Conservation (phyloP, 106 monocot genomes). For the Dioscorea alata region DNA sequence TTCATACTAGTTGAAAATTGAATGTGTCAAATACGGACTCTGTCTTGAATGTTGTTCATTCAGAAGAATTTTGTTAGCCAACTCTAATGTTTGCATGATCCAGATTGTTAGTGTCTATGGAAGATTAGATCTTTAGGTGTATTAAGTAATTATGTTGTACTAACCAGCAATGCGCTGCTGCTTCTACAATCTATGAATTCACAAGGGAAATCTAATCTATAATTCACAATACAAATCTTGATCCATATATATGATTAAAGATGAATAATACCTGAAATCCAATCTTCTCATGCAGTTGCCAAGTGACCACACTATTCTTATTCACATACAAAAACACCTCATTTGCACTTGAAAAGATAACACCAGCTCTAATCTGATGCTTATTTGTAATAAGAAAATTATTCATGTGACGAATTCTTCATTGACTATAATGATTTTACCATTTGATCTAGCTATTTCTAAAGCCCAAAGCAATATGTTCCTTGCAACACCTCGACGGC, state of each 20-base stretch:
- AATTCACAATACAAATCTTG: too few relatives aligned
- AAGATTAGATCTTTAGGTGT: conserved; percentile 5
- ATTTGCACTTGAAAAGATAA: conserved; percentile 27
- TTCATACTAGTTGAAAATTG: conserved; percentile 83
- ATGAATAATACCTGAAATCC: conserved; percentile 54
- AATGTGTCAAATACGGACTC: conserved; percentile 79
- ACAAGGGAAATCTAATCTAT: neutral
- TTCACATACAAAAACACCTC: conserved; percentile 58
- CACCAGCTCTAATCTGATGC: neutral
- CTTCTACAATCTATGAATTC: conserved; percentile 12
- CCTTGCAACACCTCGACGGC: conserved; percentile 55
- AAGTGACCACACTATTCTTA: conserved; percentile 40
- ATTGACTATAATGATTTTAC: conserved; percentile 4
- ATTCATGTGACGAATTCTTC: neutral
- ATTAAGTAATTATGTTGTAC: conserved; percentile 16
- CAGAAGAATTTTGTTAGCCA: neutral
- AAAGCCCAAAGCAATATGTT: conserved; percentile 56
- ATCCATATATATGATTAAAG: neutral
- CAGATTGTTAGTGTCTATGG: neutral
- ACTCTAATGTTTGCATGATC: neutral
- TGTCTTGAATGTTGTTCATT: conserved; percentile 19
- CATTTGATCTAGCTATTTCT: conserved; percentile 41
- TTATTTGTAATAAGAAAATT: neutral
- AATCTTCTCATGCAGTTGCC: conserved; percentile 45
- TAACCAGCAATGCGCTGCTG: conserved; percentile 2